Evolutionary conservation across 306 rosid genomes (phyloP).

Genomic region (Quercus gilva): DNA sequence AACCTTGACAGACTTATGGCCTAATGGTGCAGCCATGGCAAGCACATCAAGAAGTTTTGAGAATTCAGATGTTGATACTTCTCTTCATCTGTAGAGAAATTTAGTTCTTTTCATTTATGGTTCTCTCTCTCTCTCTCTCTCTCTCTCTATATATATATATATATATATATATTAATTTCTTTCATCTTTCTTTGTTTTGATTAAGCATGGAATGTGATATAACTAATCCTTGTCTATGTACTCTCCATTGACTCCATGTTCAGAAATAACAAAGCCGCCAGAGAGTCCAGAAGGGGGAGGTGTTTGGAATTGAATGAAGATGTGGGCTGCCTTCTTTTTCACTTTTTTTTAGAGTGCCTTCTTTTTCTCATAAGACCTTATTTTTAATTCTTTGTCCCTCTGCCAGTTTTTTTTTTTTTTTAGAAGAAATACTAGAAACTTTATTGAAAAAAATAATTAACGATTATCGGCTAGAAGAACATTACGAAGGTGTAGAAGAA

Average conservation of each 20-base stretch:
- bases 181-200: not conserved
- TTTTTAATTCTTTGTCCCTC: not conserved
- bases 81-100: conserved; percentile 78
- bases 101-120: not conserved
- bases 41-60: conserved; percentile 52
- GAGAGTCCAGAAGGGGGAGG: not conserved
- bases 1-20: conserved; percentile 36
- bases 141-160: not conserved
- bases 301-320: not conserved
- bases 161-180: conserved; percentile 1
- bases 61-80: conserved; percentile 74
- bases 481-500: no score
- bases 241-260: not conserved
- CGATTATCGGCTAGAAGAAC: no score
- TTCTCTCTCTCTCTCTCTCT: conserved; percentile 8
- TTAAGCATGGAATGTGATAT: not conserved
- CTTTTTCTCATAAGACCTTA: not conserved
- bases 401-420: no score
- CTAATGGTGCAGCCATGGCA: conserved; percentile 31
- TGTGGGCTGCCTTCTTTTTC: not conserved
- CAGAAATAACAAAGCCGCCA: not conserved
- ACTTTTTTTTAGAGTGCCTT: no score
- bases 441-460: no score
- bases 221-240: not conserved
- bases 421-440: no score